Evolutionary conservation across 768 basidiomycete species (phyloP), one percentile per base, ranked within the genome.

Genomic region (Boletus bicolor): DNA sequence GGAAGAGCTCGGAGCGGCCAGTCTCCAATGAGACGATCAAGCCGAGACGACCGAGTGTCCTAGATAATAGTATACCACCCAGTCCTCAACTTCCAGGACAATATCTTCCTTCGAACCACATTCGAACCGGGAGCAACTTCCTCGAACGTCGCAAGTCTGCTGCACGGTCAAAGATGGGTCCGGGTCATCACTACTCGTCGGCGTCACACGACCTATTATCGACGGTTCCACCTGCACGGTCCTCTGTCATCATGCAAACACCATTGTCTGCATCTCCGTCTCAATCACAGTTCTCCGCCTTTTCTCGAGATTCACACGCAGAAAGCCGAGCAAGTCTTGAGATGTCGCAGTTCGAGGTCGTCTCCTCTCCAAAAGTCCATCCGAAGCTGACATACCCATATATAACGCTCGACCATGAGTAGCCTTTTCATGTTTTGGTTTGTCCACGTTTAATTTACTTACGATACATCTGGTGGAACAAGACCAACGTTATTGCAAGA

Each of bases 311-410:
- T 51, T 63, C 66, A 35, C 55, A 64, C 15, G 48, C 55, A 54
- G 75, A 73, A 47, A 77, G 76, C 51, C 72, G 77, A 21, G 77
- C 78, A 37, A 85, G 82, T 64, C 78, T 85, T 54, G 86, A 89
- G 62, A 76, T 73, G 14, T 82, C 84, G 15, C 84, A 86, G 63
- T 87, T 86, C 63, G 87, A 88, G 71, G 79, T 85, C 37, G 78
- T 86, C 32, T 79, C 82, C 24, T 76, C 62, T 21, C 85, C 39
- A 78, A 78, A 70, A 72, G 73, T 62, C 68, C 70, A 57, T 54
- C 61, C 61, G 59, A 75, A 67, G 61, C 75, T 85, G 58, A 73
- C 78, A 56, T 84, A 85, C 65, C 84, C 86, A 21, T 85, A 85
- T 64, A 76, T 80, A 68, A 73, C 70, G 28, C 66, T 81, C 53